These are phyloP conservation scores for Cordia subcordata DNA, from an alignment of 257 asterid species.

Conservation along the genomic window DNA sequence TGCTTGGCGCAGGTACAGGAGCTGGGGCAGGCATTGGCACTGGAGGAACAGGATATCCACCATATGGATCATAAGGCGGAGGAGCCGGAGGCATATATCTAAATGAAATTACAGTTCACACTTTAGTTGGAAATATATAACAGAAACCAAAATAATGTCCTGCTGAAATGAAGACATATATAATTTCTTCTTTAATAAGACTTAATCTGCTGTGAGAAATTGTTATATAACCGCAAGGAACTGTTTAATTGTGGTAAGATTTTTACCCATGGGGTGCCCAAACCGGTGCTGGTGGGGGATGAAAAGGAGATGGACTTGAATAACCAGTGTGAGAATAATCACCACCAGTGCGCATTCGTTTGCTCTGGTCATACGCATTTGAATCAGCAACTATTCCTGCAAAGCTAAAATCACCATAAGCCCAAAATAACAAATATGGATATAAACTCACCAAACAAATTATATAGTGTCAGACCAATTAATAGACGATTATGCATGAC, in stretches of 20 bases:
- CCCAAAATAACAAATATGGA: slow-evolving; percentile 1
- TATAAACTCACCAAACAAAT: not conserved
- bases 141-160: not conserved
- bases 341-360: slow-evolving; percentile 93
- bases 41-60: slow-evolving; percentile 79
- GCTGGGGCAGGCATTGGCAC: slow-evolving; percentile 85
- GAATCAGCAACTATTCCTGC: slow-evolving; percentile 80
- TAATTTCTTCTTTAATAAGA: not conserved
- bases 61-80: slow-evolving; percentile 93
- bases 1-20: slow-evolving; percentile 87
- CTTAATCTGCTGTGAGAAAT: not conserved
- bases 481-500: no score
- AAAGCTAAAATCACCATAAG: slow-evolving; percentile 1
- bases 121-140: not conserved
- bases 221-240: not conserved
- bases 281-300: slow-evolving; percentile 88
- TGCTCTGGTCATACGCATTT: slow-evolving; percentile 87
- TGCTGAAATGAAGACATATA: no score
- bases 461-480: no score
- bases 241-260: not conserved
- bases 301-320: slow-evolving; percentile 90
- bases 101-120: slow-evolving; percentile 10
- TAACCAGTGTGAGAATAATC: slow-evolving; percentile 82
- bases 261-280: slow-evolving; percentile 94
- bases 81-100: slow-evolving; percentile 95